Percentiles rank a stretch among this genome's conserved stretches.
These are phyloP conservation scores for Omphalea diandra DNA, from an alignment of 441 rosid genomes.

Conservation along the genomic window DNA sequence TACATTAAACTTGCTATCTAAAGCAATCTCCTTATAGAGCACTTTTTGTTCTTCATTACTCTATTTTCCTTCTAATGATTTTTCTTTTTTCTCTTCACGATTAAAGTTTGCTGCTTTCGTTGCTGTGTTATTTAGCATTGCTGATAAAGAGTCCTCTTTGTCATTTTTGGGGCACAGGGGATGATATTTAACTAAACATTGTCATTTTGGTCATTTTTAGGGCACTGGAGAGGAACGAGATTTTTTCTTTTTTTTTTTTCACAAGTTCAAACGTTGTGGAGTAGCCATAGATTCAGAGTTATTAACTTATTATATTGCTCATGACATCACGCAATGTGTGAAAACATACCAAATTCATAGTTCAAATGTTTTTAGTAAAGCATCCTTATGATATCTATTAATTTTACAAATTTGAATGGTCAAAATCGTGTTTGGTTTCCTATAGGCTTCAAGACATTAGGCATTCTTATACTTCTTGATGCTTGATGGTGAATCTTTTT, in stretches of 20 bases:
- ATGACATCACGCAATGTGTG: no score
- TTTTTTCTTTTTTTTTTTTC: not conserved
- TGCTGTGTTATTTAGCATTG: not conserved
- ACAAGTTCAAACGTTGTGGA: not conserved
- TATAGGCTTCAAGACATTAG: not conserved
- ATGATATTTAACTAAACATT: not conserved
- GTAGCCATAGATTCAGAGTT: not conserved
- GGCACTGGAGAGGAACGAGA: not conserved
- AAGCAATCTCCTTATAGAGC: no score
- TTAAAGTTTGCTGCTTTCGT: not conserved
- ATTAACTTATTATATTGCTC: not conserved
- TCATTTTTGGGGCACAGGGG: not conserved
- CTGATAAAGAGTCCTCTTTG: not conserved
- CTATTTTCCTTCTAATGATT: no score
- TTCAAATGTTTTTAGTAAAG: no score
- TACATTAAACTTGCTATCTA: no score
- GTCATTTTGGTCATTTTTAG: no score
- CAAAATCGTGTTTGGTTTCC: no score
- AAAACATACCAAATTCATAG: no score
- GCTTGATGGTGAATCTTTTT: not conserved
- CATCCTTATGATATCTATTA: no score
- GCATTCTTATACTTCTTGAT: not conserved
- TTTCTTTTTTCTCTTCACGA: no score
- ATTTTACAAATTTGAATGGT: not conserved
- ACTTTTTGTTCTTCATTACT: no score